These are phyloP conservation scores for Brassica napus DNA, from an alignment of 345 rosid species.

Conservation along the genomic window DNA sequence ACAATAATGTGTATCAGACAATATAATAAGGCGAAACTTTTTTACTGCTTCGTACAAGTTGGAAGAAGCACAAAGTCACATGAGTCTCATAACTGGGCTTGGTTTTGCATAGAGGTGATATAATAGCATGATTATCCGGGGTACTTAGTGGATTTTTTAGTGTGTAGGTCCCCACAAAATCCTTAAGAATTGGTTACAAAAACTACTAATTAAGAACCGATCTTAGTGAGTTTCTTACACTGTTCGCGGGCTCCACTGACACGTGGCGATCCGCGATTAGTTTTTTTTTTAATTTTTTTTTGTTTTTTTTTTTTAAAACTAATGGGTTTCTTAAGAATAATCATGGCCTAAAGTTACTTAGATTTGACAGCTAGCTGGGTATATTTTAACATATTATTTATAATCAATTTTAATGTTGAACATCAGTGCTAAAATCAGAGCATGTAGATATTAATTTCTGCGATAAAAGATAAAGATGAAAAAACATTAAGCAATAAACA, in stretches of 20 bases:
- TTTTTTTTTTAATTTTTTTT: no score
- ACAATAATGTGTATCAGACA: not conserved
- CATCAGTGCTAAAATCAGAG: not conserved
- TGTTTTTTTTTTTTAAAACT: no score
- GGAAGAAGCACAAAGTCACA: conserved; percentile 16
- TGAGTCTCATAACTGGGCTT: not conserved
- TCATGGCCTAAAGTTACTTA: no score
- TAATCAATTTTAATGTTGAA: not conserved
- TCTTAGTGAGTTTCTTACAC: no score
- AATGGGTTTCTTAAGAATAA: no score
- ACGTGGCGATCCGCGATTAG: no score
- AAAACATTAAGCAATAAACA: not conserved
- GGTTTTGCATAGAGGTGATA: not conserved
- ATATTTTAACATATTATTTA: not conserved
- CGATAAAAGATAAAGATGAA: not conserved
- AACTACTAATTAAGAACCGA: no score
- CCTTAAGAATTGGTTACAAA: no score
- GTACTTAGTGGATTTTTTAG: no score
- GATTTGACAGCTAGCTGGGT: not conserved
- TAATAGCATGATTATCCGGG: no score
- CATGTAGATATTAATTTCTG: not conserved
- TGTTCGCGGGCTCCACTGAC: no score
- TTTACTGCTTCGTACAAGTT: conserved; percentile 1
- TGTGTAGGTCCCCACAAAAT: no score
- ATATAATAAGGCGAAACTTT: not conserved